Evolutionary conservation across 805 yeast species (phyloP), one percentile per base, ranked within the genome.

Genomic region (Pachysolen tannophilus): DNA sequence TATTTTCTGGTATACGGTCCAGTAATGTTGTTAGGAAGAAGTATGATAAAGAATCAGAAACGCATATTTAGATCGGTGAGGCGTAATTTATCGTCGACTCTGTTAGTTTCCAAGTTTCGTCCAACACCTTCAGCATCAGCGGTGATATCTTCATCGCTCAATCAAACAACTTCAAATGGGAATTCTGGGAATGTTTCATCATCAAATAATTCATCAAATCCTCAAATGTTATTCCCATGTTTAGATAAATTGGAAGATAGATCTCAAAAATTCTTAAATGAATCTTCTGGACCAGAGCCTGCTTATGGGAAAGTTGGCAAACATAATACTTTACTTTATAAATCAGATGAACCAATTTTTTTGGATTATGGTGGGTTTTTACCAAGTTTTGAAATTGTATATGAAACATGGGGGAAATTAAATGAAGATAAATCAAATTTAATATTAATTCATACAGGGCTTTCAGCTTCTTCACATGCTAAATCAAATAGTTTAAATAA

Each of bases 381-480:
- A 24, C 84, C 85, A 2, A 74, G 71, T 42, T 84, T 72, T 47
- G 76, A 82, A 45, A 66, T 88, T n/a, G 97, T 96, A 0, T 88
- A 83, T 59, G 97, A 88, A 56, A 74, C 88, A 3, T 88, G 97
- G 97, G 97, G 97, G 2, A 46, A 52, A 6, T 63, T 88, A 43
- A 82, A 83, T 44, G 53, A 59, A 2, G 69, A 63, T 30, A 73
- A 62, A 42, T 72, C 82, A 15, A 88, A 88, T 51, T 82, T 87
- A 9, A 72, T 88, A 15, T 63, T 88, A 25, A 59, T 88, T 8
- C 96, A 88, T 49, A 88, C 97, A 1, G 97, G 97, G 0, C 66
- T 88, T 14, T 83, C 95, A 0, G 96, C 96, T 0, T 83, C 95
- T 0, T 84, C 95, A 2, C 97, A 88, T 61, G 97, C 96, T 8